Evolutionary conservation across 768 basidiomycete genomes (phyloP).

Genomic region (Rhodotorula sphaerocarpa): DNA sequence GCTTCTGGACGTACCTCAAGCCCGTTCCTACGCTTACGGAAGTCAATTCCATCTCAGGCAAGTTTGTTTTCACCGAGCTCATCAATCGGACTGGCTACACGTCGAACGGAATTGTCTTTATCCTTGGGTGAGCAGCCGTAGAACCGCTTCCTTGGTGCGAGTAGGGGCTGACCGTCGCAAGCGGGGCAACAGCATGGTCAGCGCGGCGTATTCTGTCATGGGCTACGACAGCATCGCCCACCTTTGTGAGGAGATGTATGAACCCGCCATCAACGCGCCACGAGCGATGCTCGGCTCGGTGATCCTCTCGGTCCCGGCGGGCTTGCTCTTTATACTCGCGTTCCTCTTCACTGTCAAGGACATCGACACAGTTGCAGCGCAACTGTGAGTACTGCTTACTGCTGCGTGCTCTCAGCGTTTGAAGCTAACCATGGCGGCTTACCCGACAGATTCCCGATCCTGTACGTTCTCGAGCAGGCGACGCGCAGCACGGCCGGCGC

Average conservation of each 20-base stretch:
- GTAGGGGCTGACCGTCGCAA: neutral
- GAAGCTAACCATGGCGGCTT: neutral
- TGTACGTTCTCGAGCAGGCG: neutral
- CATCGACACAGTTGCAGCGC: neutral
- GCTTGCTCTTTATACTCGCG: conserved; percentile 27
- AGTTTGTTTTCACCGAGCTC: conserved; percentile 29
- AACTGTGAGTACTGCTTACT: neutral
- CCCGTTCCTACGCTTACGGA: neutral
- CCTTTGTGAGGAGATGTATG: conserved; percentile 17
- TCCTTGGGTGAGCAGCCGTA: neutral
- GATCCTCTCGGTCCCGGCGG: conserved; percentile 1
- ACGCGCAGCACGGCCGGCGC: neutral
- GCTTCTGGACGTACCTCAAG: neutral
- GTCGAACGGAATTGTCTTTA: neutral
- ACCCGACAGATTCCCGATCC: neutral
- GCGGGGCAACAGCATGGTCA: neutral
- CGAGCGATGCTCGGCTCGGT: conserved; percentile 34
- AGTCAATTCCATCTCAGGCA: neutral
- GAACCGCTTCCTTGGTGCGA: neutral
- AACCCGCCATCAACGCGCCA: conserved; percentile 22
- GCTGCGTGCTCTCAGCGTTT: neutral
- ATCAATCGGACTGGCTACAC: conserved; percentile 37
- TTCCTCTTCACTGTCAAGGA: conserved; percentile 35
- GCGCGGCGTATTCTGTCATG: neutral
- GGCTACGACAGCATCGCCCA: conserved; percentile 3